Evolutionary conservation across 768 basidiomycete genomes (phyloP).

Genomic region (Russula compacta): DNA sequence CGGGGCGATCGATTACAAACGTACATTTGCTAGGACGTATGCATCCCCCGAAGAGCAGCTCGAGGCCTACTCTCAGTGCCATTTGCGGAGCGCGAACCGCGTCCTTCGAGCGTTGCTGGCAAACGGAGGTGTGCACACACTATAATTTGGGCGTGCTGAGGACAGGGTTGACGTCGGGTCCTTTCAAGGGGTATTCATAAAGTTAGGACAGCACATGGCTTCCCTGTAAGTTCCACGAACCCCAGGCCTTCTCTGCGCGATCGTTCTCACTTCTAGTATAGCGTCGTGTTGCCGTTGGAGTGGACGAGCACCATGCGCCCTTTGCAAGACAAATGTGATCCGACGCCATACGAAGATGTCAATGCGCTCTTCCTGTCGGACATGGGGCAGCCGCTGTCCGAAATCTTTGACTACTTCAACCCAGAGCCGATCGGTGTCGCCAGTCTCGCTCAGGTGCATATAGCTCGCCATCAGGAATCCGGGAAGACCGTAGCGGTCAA

Average conservation of each 20-base stretch:
- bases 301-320: constrained; percentile 52
- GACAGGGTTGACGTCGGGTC: neutral
- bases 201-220: constrained; percentile 84
- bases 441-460: constrained; percentile 92
- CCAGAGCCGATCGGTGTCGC: constrained; percentile 89
- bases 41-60: constrained; percentile 40
- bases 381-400: constrained; percentile 60
- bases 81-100: constrained; percentile 70
- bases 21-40: constrained; percentile 49
- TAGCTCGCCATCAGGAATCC: constrained; percentile 60
- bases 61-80: constrained; percentile 65
- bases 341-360: constrained; percentile 72
- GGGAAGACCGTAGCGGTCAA: constrained; percentile 82
- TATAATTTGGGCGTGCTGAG: neutral
- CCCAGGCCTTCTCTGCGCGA: constrained; percentile 11
- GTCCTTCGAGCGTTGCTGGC: constrained; percentile 76
- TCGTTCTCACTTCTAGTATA: constrained; percentile 25
- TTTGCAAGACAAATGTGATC: constrained; percentile 88
- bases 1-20: constrained; percentile 65
- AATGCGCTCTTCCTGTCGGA: constrained; percentile 71
- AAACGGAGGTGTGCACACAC: constrained; percentile 61
- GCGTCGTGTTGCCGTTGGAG: constrained; percentile 49
- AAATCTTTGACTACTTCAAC: constrained; percentile 81
- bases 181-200: constrained; percentile 66
- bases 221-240: constrained; percentile 37